phyloP scores from a whole-genome alignment of 169 alveolate genomes.

The Plasmodium knowlesi region DNA sequence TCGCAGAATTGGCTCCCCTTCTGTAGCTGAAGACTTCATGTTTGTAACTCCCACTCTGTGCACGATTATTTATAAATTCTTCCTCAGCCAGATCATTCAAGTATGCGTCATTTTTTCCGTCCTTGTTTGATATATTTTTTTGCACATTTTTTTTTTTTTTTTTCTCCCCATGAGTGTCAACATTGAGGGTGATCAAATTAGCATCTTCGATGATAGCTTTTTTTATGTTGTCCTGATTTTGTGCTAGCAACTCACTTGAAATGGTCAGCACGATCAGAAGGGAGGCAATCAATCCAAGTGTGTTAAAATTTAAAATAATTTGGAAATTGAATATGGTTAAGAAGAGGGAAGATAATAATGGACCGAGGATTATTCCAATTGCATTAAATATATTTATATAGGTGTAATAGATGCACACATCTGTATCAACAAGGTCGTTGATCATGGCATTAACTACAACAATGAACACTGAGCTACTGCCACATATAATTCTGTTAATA shows the following conservation, averaged over 20 bases:
- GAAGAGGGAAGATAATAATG: conserved; percentile 63
- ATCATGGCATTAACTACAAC: conserved; percentile 74
- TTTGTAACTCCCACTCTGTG: neutral
- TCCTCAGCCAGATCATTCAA: neutral
- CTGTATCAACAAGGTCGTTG: conserved; percentile 63
- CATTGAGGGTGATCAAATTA: neutral
- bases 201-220: neutral
- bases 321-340: conserved; percentile 64
- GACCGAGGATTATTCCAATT: conserved; percentile 70
- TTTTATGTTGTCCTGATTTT: conserved; percentile 12
- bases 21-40: neutral
- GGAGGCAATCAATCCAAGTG: conserved; percentile 57
- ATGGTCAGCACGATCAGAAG: conserved; percentile 43
- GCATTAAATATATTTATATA: conserved; percentile 74
- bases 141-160: conserved; percentile 9
- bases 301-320: conserved; percentile 64
- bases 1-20: neutral
- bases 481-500: conserved; percentile 71
- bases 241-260: conserved; percentile 44
- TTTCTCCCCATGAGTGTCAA: neutral
- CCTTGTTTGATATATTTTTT: neutral
- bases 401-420: conserved; percentile 65
- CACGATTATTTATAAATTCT: neutral
- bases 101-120: neutral
- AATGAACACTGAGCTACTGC: conserved; percentile 72